Evolutionary conservation across 768 basidiomycete species (phyloP), one percentile per base, ranked within the genome.

Genomic region (Hemileccinum rubropunctum): DNA sequence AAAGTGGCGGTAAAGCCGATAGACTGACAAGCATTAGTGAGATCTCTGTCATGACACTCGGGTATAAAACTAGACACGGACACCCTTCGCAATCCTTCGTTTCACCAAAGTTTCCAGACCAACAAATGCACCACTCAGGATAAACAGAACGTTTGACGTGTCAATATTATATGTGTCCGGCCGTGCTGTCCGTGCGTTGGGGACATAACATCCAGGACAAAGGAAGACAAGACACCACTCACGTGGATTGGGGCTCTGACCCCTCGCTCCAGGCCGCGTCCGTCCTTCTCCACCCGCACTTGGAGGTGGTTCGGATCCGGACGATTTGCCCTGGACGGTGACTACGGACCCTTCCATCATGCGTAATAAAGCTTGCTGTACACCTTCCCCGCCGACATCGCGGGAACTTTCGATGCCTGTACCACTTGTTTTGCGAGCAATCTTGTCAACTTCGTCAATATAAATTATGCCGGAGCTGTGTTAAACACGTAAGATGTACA

Each of bases 401-500:
- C 88, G 78, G 6, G 85, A 81, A 4, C 84, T 82, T 56, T 90
- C 88, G 26, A 75, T 73, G 5, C 86, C 85, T 20, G 72, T 70
- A 38, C 78, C 69, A 34, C 61, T 59, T 13, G 65, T 56, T 59
- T 81, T 86, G 42, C 82, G 79, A 13, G 92, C 88, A 51, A 97
- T 84, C 72, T 98, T 98, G 72, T 98, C 95, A 2, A 94, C 75
- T 71, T 98, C 95, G 61, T 98, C 95, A 41, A 98, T 94, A 63
- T 95, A 95, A 28, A 98, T 86, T 53, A 98, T 97, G 6, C 95
- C 95, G 65, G 84, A 84, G 62, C 91, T 95, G 50, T 33, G 17
- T 42, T n/a, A 27, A 45, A 46, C 10, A 15, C 12, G 56, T 65
- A 14, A 58, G 30, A 11, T 35, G 18, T 26, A 45, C 12, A 47